Evolutionary conservation across 139 green algal species (phyloP), one percentile per base, ranked within the genome.

Genomic region (Chlamydomonas sp.): DNA sequence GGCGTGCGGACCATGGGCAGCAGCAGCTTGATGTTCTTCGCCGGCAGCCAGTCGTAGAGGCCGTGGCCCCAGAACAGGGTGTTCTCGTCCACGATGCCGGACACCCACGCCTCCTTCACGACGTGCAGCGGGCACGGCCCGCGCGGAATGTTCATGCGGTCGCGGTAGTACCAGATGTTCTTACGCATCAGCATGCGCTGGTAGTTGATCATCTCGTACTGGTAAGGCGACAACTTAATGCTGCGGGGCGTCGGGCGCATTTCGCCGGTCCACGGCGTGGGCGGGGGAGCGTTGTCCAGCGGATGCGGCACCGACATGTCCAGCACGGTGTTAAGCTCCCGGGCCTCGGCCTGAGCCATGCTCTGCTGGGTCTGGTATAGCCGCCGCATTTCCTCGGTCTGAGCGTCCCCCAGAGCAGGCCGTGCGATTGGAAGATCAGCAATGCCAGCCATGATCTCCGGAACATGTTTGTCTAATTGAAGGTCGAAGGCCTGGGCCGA

Each of bases 51-150:
- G 91, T 99, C 97, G 31, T 91, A 90, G 17, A 99, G 92, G 18
- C 97, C 94, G 93, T 98, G 95, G 16, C 97, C 97, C 97, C 97
- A 99, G 63, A 99, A 92, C 72, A 99, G 93, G 64, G 97, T 99
- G 93, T 98, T 96, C 83, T 98, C 96, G 82, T 98, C 97, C 57
- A 99, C 95, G 18, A 98, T 91, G 58, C 97, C 97, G 71, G 97
- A 91, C 58, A 97, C 95, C 96, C 95, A 97, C 7, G 88, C 88
- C 83, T 98, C 94, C 72, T 95, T 94, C 61, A 98, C 89, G 10
- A 96, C 92, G 31, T 96, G 96, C 63, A 98, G 85, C 15, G 95
- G 93, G 92, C 97, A 99, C 10, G 97, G 97, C 1, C 97, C 97
- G 71, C 97, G 92, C 3, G 96, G 93, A 17, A 95, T 88, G 79